Base-by-base conservation (phyloP, 2,329 filamentous ascomycete species). In the Ceratocystis harringtonii region DNA sequence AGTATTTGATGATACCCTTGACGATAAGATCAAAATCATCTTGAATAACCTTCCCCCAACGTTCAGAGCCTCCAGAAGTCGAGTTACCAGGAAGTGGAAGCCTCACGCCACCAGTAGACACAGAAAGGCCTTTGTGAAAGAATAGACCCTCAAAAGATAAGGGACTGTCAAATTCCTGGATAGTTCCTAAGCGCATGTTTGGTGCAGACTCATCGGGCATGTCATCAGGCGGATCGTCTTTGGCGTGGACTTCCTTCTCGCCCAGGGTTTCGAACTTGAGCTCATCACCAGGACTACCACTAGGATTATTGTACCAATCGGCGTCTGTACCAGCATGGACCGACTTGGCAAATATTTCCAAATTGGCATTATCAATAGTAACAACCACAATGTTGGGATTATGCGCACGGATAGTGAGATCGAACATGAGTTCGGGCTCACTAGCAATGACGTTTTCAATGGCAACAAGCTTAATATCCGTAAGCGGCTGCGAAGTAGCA, bases 371-470 rank as follows among this genome's bases (percentile, higher is more conserved):
- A 69, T 89, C 86, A 45, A 99, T 84, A 1, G 88, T 88, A 52
- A 99, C 88, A 1, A 90, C 85, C 48, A 97, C 88, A 50, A 96
- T 85, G 70, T 97, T 99, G 0, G 92, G 92, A 73, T 99, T 99
- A 70, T 92, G 81, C 0, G 92, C 94, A 70, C 84, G 84, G 67
- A 99, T 90, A 22, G 89, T 84, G 61, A 99, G 77, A 74, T 99
- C 92, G 71, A 97, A 83, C 84, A 99, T 96, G 52, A 99, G 81
- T 73, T 97, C 92, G 74, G 96, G 90, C 74, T 96, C 90, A 70
- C 90, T 96, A 1, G 92, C 92, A 61, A 97, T 82, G 28, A 99
- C 90, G 70, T 96, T 95, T 70, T 88, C 84, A 69, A 99, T 90
- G 69, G 87, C 86, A 65, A 87, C 79, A 57, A 97, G 84, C 69